Percentiles rank a stretch among this genome's conserved stretches.
Evolutionary conservation across 768 basidiomycete species (phyloP).

Genomic region (Filobasidium floriforme): DNA sequence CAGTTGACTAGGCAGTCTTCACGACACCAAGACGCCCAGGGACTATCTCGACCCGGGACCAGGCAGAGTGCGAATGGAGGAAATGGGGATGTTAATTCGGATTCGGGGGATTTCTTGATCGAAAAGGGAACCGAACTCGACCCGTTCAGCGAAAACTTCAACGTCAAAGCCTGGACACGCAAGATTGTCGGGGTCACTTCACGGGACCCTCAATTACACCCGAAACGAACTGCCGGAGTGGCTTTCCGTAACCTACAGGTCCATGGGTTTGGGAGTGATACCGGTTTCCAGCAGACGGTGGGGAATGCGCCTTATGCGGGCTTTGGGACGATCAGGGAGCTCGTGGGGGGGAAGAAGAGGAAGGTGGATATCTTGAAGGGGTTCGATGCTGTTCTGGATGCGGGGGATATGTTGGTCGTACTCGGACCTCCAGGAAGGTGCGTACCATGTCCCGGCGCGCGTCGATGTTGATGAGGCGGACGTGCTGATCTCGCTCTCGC

Average conservation of each 20-base stretch:
- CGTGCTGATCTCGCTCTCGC: not conserved
- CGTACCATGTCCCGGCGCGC: conserved; percentile 11
- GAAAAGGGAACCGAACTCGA: conserved; percentile 42
- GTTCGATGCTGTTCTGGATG: conserved; percentile 60
- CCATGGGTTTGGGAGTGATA: conserved; percentile 39
- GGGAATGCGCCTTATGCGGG: conserved; percentile 41
- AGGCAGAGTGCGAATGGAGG: too few species aligned
- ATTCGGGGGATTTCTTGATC: conserved; percentile 32
- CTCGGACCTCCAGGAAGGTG: conserved; percentile 48
- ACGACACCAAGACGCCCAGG: not conserved
- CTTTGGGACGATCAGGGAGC: conserved; percentile 24
- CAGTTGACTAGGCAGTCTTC: conserved; percentile 22
- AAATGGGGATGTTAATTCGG: conserved; percentile 1
- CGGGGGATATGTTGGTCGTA: conserved; percentile 68
- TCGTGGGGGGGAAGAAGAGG: conserved; percentile 26
- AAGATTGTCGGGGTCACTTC: conserved; percentile 34
- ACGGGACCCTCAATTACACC: conserved; percentile 30
- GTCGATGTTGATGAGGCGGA: not conserved
- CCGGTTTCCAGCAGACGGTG: conserved; percentile 50
- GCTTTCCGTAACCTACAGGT: conserved; percentile 46
- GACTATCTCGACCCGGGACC: not conserved
- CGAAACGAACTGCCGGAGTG: conserved; percentile 44
- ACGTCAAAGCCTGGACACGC: conserved; percentile 44
- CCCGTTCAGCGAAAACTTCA: conserved; percentile 45
- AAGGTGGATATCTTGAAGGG: conserved; percentile 53